A percentile compares a stretch with the other conserved stretches of the same genome.
Conservation (phyloP, 2,329 filamentous ascomycete genomes). For the Colletotrichum salicis region DNA sequence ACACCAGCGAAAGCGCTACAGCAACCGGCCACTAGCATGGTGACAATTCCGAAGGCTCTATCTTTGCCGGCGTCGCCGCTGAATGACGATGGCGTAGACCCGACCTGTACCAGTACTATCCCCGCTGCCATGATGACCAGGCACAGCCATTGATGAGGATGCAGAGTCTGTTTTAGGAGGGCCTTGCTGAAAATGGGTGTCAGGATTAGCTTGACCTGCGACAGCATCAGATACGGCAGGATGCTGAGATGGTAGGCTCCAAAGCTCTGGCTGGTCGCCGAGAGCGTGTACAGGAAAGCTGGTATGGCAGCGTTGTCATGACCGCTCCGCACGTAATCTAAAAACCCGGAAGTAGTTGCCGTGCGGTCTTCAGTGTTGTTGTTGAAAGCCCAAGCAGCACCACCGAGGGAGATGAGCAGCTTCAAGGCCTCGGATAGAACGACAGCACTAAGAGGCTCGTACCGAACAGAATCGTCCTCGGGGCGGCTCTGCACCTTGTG, state of each 20-base stretch:
- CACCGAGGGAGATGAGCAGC: not conserved
- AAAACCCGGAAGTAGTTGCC: not conserved
- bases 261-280: not conserved
- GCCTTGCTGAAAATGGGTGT: constrained; percentile 1
- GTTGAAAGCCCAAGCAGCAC: not conserved
- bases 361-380: not conserved
- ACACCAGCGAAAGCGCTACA: constrained; percentile 5
- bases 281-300: constrained; percentile 1
- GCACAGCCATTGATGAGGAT: not conserved
- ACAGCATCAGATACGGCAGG: not conserved
- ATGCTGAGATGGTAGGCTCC: constrained; percentile 1
- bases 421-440: not conserved
- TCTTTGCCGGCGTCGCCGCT: not conserved
- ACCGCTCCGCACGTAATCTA: not conserved
- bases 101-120: not conserved
- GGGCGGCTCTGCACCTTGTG: not conserved
- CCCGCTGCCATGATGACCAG: constrained; percentile 1
- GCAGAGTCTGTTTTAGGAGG: not conserved
- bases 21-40: not conserved
- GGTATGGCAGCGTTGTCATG: not conserved
- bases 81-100: not conserved
- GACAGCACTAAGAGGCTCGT: not conserved
- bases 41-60: not conserved
- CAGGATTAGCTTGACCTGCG: constrained; percentile 14
- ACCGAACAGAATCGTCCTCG: not conserved